A percentile compares a stretch with the other conserved stretches of the same genome.
These are phyloP conservation scores for Helianthus tuberosus DNA, from an alignment of 129 eudicot species.

Conservation along the genomic window DNA sequence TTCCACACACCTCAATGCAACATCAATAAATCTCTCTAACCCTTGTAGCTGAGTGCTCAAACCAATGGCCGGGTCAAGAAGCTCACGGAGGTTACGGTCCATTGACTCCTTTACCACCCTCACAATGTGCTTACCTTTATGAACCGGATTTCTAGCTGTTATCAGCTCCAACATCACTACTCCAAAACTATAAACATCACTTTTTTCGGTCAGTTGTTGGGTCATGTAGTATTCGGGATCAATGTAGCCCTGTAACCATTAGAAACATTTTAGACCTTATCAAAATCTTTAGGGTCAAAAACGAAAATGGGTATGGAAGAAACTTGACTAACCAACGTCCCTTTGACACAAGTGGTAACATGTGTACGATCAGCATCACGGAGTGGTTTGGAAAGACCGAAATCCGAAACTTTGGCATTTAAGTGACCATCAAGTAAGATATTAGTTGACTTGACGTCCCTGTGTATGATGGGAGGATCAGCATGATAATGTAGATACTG, in stretches of 20 bases:
- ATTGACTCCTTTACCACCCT: slow-evolving; percentile 62
- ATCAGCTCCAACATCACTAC: slow-evolving; percentile 66
- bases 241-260: slow-evolving; percentile 52
- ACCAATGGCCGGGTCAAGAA: slow-evolving; percentile 72
- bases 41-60: slow-evolving; percentile 41
- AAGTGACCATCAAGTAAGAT: slow-evolving; percentile 77
- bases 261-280: not conserved
- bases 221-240: slow-evolving; percentile 86
- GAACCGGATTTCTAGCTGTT: slow-evolving; percentile 72
- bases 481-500: slow-evolving; percentile 91
- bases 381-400: slow-evolving; percentile 74
- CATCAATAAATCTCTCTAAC: slow-evolving; percentile 60
- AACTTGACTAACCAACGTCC: slow-evolving; percentile 80
- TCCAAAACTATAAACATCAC: slow-evolving; percentile 85
- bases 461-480: slow-evolving; percentile 89
- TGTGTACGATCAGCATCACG: slow-evolving; percentile 56
- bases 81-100: slow-evolving; percentile 52
- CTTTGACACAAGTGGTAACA: slow-evolving; percentile 96
- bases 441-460: slow-evolving; percentile 80
- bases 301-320: not conserved
- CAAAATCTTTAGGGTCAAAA: not conserved
- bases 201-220: slow-evolving; percentile 63
- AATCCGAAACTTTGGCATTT: slow-evolving; percentile 91
- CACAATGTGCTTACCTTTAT: slow-evolving; percentile 74
- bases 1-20: slow-evolving; percentile 69